Base-by-base conservation (phyloP, 2,329 filamentous ascomycete species). In the Sporothrix dimorphospora region DNA sequence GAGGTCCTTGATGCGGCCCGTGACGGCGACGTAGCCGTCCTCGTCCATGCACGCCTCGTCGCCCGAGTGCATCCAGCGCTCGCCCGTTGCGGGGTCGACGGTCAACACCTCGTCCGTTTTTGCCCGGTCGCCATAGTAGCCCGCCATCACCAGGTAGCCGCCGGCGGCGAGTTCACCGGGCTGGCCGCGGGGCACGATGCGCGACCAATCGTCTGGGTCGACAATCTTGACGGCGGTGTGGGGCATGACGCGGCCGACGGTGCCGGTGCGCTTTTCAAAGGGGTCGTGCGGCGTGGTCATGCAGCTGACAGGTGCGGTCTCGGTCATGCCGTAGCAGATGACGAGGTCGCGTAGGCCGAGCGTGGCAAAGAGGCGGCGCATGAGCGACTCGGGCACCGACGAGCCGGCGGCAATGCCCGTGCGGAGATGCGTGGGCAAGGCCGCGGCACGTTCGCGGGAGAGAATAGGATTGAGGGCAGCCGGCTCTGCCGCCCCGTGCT, bases 301-400 rank as follows among this genome's bases (percentile, higher is more conserved):
- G 75, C 88, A 89, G 84, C 88, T 85, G 77, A 93, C 92, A 53
- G 92, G 92, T 66, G 86, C 87, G 1, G 94, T 98, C 82, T 98
- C 94, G 1, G 94, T 98, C 94, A 97, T 97, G 74, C 94, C 94
- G 80, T 98, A 98, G 84, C 94, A 97, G 75, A 97, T 98, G 0
- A 94, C 95, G 27, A 98, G 82, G 71, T 97, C 92, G 0, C 86
- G 88, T 21, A 98, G 83, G 66, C 96, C 96, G 9, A 98, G 84
- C 1, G 84, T 86, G 30, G 86, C 85, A 79, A 95, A 92, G 7
- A 98, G 82, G 73, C 88, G 89, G 21, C 87, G 85, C 93, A 97
- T 97, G 38, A 98, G 85, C 70, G 92, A 87, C 24, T 91, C 89
- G 0, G 96, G 95, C 1, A 98, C 91, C n/a, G 90, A 92, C 71